A percentile compares a stretch with the other conserved stretches of the same genome.
Evolutionary conservation across 2,329 filamentous ascomycete genomes (phyloP).

Genomic region (Colletotrichum lini): DNA sequence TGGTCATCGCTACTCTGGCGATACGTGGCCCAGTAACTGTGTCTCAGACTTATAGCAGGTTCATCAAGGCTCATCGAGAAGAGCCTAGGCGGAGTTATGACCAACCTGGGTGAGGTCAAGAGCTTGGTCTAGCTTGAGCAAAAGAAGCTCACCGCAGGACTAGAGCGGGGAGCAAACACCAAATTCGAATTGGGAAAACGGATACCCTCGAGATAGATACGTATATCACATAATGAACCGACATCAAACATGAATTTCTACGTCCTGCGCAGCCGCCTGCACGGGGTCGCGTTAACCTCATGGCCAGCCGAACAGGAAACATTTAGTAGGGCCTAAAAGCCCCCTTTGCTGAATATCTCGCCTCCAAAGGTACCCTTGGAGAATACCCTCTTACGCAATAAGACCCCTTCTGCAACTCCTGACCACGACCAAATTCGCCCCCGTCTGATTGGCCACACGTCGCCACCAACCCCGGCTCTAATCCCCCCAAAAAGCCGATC

Average conservation of each 20-base stretch:
- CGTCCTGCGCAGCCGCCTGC: not conserved
- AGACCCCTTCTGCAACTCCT: conserved; percentile 20
- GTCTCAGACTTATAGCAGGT: not conserved
- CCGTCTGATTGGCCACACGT: conserved; percentile 32
- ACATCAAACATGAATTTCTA: not conserved
- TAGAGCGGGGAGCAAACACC: not conserved
- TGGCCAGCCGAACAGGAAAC: not conserved
- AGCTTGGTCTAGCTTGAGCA: not conserved
- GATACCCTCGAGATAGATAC: conserved; percentile 20
- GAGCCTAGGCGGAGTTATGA: not conserved
- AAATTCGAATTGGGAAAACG: not conserved
- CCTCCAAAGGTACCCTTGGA: not conserved
- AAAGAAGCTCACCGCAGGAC: no score
- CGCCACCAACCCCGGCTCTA: conserved; percentile 27
- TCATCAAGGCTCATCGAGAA: not conserved
- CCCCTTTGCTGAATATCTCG: conserved; percentile 1
- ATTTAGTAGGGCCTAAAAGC: no score
- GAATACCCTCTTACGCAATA: conserved; percentile 2
- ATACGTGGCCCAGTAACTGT: not conserved
- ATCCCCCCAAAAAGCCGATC: conserved; percentile 27
- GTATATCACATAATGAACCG: conserved; percentile 11
- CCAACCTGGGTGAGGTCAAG: not conserved
- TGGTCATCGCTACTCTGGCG: not conserved
- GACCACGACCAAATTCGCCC: conserved; percentile 30
- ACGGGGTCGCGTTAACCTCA: not conserved